Conservation (phyloP, 164 flowering plant genomes). For the Akebia trifoliata region DNA sequence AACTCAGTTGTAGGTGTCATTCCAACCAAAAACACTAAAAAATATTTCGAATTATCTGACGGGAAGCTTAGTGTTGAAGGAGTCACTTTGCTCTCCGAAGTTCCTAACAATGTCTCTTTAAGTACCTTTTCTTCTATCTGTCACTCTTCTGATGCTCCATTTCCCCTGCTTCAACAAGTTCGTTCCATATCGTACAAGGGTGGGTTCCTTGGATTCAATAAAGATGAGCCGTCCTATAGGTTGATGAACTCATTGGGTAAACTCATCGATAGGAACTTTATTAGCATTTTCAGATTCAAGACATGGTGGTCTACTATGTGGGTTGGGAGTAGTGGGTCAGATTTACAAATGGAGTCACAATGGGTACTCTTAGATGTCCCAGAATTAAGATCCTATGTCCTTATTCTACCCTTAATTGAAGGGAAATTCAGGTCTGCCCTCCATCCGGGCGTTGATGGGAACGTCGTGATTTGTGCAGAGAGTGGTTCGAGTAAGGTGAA, state of each 20-base stretch:
- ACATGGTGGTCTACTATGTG: slow-evolving; percentile 93
- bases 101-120: slow-evolving; percentile 65
- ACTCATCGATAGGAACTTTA: slow-evolving; percentile 46
- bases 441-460: slow-evolving; percentile 59
- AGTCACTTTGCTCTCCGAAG: slow-evolving; percentile 51
- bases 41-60: slow-evolving; percentile 31
- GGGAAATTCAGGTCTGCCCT: slow-evolving; percentile 64
- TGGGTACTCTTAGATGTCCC: slow-evolving; percentile 71
- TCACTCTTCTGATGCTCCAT: slow-evolving; percentile 48
- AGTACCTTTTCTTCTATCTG: slow-evolving; percentile 31
- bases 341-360: slow-evolving; percentile 77
- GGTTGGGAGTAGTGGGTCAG: slow-evolving; percentile 71
- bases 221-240: slow-evolving; percentile 38
- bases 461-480: slow-evolving; percentile 57
- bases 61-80: slow-evolving; percentile 52
- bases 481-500: slow-evolving; percentile 56
- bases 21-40: slow-evolving; percentile 8
- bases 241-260: slow-evolving; percentile 57
- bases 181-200: slow-evolving; percentile 35
- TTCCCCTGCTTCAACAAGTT: slow-evolving; percentile 39
- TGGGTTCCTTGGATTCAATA: slow-evolving; percentile 44
- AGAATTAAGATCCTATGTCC: slow-evolving; percentile 54
- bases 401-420: slow-evolving; percentile 57
- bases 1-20: slow-evolving; percentile 10
- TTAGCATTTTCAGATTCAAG: slow-evolving; percentile 76